Evolutionary conservation across 306 rosid genomes (phyloP).

Genomic region (Amphicarpaea edgeworthii): DNA sequence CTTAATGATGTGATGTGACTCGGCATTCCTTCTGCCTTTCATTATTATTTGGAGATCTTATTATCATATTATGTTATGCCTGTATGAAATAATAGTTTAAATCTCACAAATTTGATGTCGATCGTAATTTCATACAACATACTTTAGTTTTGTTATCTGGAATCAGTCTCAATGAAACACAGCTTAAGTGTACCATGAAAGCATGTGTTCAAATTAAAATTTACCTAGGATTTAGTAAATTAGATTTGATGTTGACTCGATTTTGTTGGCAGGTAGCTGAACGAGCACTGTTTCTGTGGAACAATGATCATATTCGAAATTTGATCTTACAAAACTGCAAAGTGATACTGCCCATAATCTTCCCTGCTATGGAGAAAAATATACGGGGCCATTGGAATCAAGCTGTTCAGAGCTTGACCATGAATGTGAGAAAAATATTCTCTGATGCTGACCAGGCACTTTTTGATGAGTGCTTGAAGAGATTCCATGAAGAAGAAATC

Average conservation of each 20-base stretch:
- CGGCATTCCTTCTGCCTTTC: neutral
- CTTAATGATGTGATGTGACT: neutral
- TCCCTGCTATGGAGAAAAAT: constrained; percentile 70
- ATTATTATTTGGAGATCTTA: neutral
- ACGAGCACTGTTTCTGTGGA: constrained; percentile 75
- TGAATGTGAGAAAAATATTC: constrained; percentile 70
- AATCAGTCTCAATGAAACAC: constrained; percentile 6
- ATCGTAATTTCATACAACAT: neutral
- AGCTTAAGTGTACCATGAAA: constrained; percentile 2
- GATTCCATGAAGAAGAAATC: constrained; percentile 63
- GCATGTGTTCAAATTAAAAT: constrained; percentile 8
- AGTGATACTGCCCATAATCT: constrained; percentile 66
- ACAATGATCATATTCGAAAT: constrained; percentile 73
- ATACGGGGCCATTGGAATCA: constrained; percentile 69
- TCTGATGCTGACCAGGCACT: constrained; percentile 63
- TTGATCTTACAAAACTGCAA: constrained; percentile 62
- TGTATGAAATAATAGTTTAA: neutral
- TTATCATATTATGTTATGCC: neutral
- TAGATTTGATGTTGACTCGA: constrained; percentile 38
- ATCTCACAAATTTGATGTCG: neutral
- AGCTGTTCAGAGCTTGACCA: constrained; percentile 73
- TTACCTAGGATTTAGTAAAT: constrained; percentile 7
- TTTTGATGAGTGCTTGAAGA: constrained; percentile 58
- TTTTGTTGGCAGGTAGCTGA: constrained; percentile 71
- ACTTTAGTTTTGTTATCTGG: neutral